phyloP scores from a whole-genome alignment of 345 rosid species.

The Hevea brasiliensis region DNA sequence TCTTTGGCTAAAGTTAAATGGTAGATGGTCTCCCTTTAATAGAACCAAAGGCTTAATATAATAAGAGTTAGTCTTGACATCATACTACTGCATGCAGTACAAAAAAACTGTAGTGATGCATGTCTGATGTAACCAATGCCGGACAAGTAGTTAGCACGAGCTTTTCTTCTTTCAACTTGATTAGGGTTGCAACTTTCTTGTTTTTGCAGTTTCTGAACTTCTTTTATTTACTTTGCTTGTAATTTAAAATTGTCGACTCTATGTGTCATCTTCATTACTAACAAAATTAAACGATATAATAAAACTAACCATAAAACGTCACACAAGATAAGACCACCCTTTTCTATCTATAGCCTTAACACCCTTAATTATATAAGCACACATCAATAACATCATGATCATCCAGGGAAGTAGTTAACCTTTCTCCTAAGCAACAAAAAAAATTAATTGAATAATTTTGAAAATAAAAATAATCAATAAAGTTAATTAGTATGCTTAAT shows the following conservation, averaged over 20 bases:
- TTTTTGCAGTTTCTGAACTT: conserved; percentile 10
- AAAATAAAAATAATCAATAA: too few relatives aligned
- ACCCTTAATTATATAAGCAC: not conserved
- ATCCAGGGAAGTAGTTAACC: not conserved
- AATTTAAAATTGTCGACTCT: not conserved
- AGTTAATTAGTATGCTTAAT: not conserved
- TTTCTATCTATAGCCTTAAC: not conserved
- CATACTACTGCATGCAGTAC: not conserved
- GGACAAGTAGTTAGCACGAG: conserved; percentile 4
- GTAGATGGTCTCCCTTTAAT: too few relatives aligned
- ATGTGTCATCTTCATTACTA: not conserved
- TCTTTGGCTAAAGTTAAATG: too few relatives aligned
- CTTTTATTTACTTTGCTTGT: conserved; percentile 4
- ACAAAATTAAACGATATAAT: not conserved
- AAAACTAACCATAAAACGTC: not conserved
- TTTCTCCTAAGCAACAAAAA: conserved; percentile 2
- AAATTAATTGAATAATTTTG: too few relatives aligned
- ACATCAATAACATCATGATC: not conserved
- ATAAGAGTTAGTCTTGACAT: not conserved
- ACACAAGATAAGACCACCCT: not conserved
- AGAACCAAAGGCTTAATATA: too few relatives aligned
- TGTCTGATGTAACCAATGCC: not conserved
- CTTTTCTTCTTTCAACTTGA: not conserved
- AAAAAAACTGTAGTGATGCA: not conserved
- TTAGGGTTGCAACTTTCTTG: conserved; percentile 7